Evolutionary conservation across 2,329 filamentous ascomycete species (phyloP).

Genomic region (Dryadomyces quercus-mongolicae): DNA sequence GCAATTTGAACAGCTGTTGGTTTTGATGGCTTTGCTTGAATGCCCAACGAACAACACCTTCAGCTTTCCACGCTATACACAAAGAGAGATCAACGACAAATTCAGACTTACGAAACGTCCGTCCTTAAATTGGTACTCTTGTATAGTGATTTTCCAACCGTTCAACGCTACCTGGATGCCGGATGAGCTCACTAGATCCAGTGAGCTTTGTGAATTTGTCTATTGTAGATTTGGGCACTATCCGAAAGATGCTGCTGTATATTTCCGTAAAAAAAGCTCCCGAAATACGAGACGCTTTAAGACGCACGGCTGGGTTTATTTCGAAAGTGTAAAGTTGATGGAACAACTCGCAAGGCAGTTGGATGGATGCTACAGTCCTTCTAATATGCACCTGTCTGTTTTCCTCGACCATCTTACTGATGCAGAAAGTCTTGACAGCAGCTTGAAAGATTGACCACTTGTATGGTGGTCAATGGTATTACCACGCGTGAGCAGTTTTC

Average conservation of each 20-base stretch:
- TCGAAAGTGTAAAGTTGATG: background rate
- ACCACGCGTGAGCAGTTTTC: too few relatives aligned
- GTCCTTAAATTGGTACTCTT: background rate
- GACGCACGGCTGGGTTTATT: background rate
- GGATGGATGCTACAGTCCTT: too few relatives aligned
- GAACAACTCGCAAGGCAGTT: too few relatives aligned
- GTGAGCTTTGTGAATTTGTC: background rate
- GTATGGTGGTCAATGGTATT: too few relatives aligned
- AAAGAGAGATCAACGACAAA: too few relatives aligned
- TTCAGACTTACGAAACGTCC: too few relatives aligned
- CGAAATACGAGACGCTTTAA: background rate
- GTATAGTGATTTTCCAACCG: background rate
- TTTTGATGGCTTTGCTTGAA: background rate
- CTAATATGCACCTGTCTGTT: too few relatives aligned
- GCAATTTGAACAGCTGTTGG: background rate
- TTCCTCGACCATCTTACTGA: too few relatives aligned
- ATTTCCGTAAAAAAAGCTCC: background rate
- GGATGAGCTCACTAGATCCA: background rate
- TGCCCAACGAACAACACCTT: background rate
- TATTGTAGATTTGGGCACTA: background rate
- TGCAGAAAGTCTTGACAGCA: too few relatives aligned
- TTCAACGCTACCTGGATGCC: background rate
- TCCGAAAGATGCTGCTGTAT: background rate
- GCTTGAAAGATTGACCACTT: too few relatives aligned
- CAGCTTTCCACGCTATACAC: too few relatives aligned